Evolutionary conservation across 2,329 filamentous ascomycete genomes (phyloP), one percentile per base, ranked within the genome.

Genomic region (Fonsecaea pugnacius): DNA sequence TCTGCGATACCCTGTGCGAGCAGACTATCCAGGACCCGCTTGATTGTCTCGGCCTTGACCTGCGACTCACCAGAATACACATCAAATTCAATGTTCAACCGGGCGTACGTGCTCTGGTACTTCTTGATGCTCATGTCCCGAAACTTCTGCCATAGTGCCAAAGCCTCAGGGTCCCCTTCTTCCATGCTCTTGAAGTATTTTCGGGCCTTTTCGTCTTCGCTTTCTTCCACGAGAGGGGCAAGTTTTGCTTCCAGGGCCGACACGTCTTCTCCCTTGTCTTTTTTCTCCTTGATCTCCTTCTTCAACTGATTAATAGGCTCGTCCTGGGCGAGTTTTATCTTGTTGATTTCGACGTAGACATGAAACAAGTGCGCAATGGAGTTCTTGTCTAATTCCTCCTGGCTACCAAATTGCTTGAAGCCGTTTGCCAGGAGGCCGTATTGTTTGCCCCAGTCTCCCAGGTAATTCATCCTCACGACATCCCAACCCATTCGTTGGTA

Each of bases 41-140:
- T 80, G 78, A 91, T 86, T 62, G 85, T 88, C 72, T 87, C 84
- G 16, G 82, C 78, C 72, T 84, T 84, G 69, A 89, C 84, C 63
- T 88, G 86, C 0, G 87, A 90, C 76, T 91, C 89, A 30, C 89
- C 89, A 12, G 86, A 86, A 76, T 89, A 89, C 61, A 86, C 84
- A 68, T 88, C 85, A 70, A 87, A 89, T 62, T 80, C 78, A 70
- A 89, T 88, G 77, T 89, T 89, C 35, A 89, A 78, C 52, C 86
- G 83, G 51, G 83, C 83, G 71, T 89, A 89, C 32, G 85, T 87
- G 70, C 85, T 76, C 74, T 84, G 85, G 77, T 89, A 89, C 73
- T 87, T 86, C 67, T 84, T 79, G 70, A 89, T 88, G 68, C 84
- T 87, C 51, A 87, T 77, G 58, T 87, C 84, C 74, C 87, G 80